Evolutionary conservation across 768 basidiomycete genomes (phyloP).

Genomic region (Chlorophyllum brunneum): DNA sequence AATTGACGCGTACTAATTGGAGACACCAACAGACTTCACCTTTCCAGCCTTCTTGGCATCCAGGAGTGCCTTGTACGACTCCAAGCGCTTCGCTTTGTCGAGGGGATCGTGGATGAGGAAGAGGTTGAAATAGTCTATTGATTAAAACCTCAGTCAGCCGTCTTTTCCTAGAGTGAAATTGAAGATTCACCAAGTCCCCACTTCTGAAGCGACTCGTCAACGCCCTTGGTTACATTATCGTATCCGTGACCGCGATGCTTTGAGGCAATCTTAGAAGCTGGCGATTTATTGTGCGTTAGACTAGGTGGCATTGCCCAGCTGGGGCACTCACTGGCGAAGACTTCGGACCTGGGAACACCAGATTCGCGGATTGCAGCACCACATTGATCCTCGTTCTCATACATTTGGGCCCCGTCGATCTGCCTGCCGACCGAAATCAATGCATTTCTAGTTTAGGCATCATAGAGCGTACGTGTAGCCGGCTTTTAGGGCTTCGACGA

Average conservation of each 20-base stretch:
- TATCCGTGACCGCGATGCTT: constrained; percentile 10
- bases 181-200: constrained; percentile 12
- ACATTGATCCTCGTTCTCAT: constrained; percentile 49
- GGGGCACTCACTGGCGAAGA: constrained; percentile 73
- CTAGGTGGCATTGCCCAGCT: constrained; percentile 23
- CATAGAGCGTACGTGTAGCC: constrained; percentile 47
- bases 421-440: constrained; percentile 32
- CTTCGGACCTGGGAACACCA: constrained; percentile 40
- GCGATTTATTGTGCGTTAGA: constrained; percentile 1
- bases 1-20: constrained; percentile 58
- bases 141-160: not conserved
- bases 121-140: constrained; percentile 48
- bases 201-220: constrained; percentile 14
- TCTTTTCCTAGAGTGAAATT: not conserved
- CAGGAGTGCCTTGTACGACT: constrained; percentile 63
- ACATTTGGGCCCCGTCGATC: constrained; percentile 56
- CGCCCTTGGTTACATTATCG: constrained; percentile 8
- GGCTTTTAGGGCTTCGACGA: constrained; percentile 51
- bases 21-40: constrained; percentile 67
- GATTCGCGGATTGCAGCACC: constrained; percentile 47
- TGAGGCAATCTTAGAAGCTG: constrained; percentile 17
- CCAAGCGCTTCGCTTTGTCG: constrained; percentile 55
- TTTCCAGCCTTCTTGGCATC: constrained; percentile 61
- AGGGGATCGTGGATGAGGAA: constrained; percentile 73
- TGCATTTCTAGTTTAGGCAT: not conserved